These are phyloP conservation scores for Tulasnella sp. DNA, from an alignment of 768 basidiomycete species.

Conservation along the genomic window DNA sequence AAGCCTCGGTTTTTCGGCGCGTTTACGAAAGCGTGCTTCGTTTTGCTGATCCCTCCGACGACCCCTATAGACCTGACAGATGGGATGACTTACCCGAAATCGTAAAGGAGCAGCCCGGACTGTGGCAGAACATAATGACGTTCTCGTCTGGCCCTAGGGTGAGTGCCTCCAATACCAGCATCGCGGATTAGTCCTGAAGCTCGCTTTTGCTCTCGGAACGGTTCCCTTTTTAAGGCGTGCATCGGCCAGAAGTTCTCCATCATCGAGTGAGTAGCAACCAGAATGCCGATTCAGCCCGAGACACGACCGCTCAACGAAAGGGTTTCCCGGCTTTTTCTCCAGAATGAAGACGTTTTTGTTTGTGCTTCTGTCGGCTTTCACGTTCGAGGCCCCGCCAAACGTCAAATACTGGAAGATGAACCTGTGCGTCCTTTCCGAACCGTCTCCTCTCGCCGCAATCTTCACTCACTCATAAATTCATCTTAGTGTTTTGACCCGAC, in stretches of 20 bases:
- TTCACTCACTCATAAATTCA: neutral
- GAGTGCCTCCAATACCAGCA: slow-evolving; percentile 23
- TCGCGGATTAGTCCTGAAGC: neutral
- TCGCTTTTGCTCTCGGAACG: neutral
- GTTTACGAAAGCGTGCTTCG: neutral
- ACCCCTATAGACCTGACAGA: slow-evolving; percentile 51
- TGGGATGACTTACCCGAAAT: slow-evolving; percentile 68
- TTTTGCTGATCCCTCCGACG: neutral
- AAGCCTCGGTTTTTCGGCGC: slow-evolving; percentile 18
- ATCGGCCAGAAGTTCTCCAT: slow-evolving; percentile 74
- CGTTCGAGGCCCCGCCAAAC: slow-evolving; percentile 37
- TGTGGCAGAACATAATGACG: slow-evolving; percentile 29
- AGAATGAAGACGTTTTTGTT: slow-evolving; percentile 59
- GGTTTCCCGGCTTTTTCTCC: neutral
- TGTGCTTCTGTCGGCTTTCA: slow-evolving; percentile 55
- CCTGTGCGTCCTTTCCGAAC: neutral
- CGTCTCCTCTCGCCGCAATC: neutral
- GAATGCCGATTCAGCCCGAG: neutral
- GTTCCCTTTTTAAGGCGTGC: slow-evolving; percentile 47
- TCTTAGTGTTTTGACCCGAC: slow-evolving; percentile 5
- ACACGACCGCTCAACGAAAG: neutral
- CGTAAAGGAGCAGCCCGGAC: slow-evolving; percentile 49
- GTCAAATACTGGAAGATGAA: slow-evolving; percentile 14
- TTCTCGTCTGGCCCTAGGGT: slow-evolving; percentile 82
- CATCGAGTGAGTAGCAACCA: slow-evolving; percentile 38